Percentiles rank a stretch among this genome's conserved stretches.
These are phyloP conservation scores for Backusella westeae DNA, from an alignment of 192 early-diverging fungal genomes.

Conservation along the genomic window DNA sequence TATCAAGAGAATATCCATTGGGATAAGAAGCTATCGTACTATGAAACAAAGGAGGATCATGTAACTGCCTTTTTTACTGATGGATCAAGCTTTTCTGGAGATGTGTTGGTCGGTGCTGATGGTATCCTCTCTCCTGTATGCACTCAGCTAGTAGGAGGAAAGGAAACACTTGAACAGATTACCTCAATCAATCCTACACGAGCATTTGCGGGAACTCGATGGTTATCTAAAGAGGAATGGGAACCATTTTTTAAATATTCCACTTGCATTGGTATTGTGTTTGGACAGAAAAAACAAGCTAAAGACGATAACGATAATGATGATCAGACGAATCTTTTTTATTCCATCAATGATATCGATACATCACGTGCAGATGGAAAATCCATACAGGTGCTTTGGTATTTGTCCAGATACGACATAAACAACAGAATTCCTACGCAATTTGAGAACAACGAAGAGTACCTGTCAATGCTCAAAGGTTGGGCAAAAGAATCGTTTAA, in stretches of 20 bases:
- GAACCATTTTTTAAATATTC: background rate
- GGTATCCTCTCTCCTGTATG: slow-evolving; percentile 29
- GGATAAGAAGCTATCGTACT: slow-evolving; percentile 18
- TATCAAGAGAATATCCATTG: slow-evolving; percentile 5
- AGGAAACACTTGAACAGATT: background rate
- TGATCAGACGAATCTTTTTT: background rate
- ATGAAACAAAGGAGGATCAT: background rate
- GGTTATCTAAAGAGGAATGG: slow-evolving; percentile 9
- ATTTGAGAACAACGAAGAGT: background rate
- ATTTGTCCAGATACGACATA: background rate
- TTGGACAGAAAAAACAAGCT: background rate
- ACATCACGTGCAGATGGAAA: background rate
- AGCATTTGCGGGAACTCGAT: background rate
- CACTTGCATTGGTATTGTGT: background rate
- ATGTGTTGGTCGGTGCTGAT: slow-evolving; percentile 34
- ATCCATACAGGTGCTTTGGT: background rate
- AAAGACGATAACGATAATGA: background rate
- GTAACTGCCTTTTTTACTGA: slow-evolving; percentile 20
- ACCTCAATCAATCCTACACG: background rate
- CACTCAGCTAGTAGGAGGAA: background rate
- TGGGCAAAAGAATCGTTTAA: background rate
- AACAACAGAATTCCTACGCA: background rate
- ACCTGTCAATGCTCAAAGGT: background rate
- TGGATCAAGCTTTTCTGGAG: slow-evolving; percentile 10
- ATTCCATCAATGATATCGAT: background rate